Conservation (phyloP, 2,329 filamentous ascomycete species). For the Fonsecaea pedrosoi region DNA sequence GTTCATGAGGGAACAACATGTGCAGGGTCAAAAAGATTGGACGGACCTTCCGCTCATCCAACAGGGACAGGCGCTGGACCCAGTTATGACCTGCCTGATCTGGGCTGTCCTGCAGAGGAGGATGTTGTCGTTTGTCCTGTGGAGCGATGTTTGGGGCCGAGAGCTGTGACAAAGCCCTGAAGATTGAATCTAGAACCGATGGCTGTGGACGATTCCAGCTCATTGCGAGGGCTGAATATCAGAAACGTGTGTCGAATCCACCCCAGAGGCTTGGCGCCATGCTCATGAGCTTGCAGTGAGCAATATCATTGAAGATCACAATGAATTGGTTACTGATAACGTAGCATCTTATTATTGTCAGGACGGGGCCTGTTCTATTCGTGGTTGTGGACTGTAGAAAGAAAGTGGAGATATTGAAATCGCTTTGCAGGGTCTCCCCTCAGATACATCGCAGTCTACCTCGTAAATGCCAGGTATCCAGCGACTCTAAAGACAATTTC, state of each 20-base stretch:
- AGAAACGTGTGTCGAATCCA: neutral
- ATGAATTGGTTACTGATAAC: too few species aligned
- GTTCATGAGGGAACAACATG: constrained; percentile 78
- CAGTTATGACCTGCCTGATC: constrained; percentile 11
- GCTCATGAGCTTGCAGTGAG: neutral
- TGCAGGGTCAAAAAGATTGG: constrained; percentile 77
- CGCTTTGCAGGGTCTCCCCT: too few species aligned
- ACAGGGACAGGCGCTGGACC: constrained; percentile 5
- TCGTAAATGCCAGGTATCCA: too few species aligned
- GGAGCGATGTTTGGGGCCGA: neutral
- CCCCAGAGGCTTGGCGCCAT: neutral
- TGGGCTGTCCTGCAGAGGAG: neutral
- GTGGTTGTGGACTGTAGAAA: too few species aligned
- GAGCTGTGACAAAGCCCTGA: neutral
- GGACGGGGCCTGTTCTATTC: too few species aligned
- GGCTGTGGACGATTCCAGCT: neutral
- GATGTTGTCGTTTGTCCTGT: neutral
- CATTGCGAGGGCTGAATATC: neutral
- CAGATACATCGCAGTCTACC: too few species aligned
- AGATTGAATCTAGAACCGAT: neutral
- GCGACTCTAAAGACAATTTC: too few species aligned
- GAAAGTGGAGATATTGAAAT: too few species aligned
- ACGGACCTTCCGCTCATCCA: constrained; percentile 24
- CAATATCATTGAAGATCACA: neutral
- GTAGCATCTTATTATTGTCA: too few species aligned